These are phyloP conservation scores for Penicillium riverlandense DNA, from an alignment of 495 filamentous ascomycete species.

Conservation along the genomic window DNA sequence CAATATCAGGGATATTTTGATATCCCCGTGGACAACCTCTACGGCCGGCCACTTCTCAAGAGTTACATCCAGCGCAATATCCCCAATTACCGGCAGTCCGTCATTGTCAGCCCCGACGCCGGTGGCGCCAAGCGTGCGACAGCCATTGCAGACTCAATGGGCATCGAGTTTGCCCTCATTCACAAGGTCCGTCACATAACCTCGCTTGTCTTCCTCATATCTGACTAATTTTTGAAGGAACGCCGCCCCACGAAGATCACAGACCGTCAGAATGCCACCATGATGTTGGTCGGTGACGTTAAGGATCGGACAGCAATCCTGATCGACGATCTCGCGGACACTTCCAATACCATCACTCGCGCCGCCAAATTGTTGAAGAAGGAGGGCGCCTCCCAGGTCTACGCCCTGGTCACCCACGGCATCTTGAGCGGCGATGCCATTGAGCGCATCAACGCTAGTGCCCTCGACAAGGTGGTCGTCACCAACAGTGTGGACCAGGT, in stretches of 20 bases:
- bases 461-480: conserved; percentile 83
- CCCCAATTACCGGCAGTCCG: conserved; percentile 76
- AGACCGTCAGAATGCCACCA: conserved; percentile 91
- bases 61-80: conserved; percentile 86
- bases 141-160: conserved; percentile 89
- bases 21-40: conserved; percentile 95
- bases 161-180: conserved; percentile 90
- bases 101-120: conserved; percentile 94
- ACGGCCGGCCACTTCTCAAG: conserved; percentile 79
- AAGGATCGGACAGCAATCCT: conserved; percentile 74
- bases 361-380: conserved; percentile 96
- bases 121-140: conserved; percentile 95
- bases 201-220: conserved; percentile 7
- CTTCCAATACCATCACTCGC: conserved; percentile 91
- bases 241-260: conserved; percentile 90
- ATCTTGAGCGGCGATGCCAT: conserved; percentile 92
- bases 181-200: conserved; percentile 68
- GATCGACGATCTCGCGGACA: conserved; percentile 92
- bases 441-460: conserved; percentile 83
- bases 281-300: conserved; percentile 97
- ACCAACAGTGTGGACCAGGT: conserved; percentile 91
- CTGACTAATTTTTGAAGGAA: conserved; percentile 52
- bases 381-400: conserved; percentile 80
- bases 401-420: conserved; percentile 89
- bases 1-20: conserved; percentile 99